Evolutionary conservation across 208 protist genomes (phyloP), one percentile per base, ranked within the genome.

Genomic region (Trypanosoma cruzi): DNA sequence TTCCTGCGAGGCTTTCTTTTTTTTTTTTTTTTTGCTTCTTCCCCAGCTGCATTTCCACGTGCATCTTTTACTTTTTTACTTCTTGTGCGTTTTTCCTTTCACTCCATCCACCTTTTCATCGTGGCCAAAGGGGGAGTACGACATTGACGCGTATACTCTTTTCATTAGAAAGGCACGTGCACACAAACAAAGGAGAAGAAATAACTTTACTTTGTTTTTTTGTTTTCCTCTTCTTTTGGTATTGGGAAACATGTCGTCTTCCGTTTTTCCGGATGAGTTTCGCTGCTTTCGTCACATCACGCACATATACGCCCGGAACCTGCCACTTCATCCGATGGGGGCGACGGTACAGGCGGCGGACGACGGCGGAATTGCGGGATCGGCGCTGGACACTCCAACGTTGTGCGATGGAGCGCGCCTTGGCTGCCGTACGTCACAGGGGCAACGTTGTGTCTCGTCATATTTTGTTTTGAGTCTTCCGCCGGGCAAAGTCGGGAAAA

Each of bases 281-380:
- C 80, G 71, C 5, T 81, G 71, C 32, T 71, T 85, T 58, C 68
- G 69, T 14, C 80, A 85, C 59, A 62, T 85, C 26, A 26, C 67
- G n/a, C 58, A 67, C 52, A 66, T 85, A 10, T 79, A 81, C 60
- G 80, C 67, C 28, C 69, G 71, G 13, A 76, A 81, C 34, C 46
- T 85, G 13, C 71, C 80, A 32, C 52, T 73, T 18, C 56, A 29
- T 20, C 46, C n/a, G 31, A 29, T 56, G 5, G 32, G 28, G 20
- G 46, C 49, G 36, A 48, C n/a, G 31, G 31, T 56, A 1, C n/a
- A 54, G 20, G 46, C 4, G n/a, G 16, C 11, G 10, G 31, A 49
- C 24, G 44, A 62, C 31, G 26, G 31, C 18, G 46, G 26, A 44
- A n/a, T 24, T 13, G 55, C 7, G 55, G 31, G 13, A 2, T 26